phyloP scores from a whole-genome alignment of 1,284 basidiomycete genomes.

The Mycena sp. region DNA sequence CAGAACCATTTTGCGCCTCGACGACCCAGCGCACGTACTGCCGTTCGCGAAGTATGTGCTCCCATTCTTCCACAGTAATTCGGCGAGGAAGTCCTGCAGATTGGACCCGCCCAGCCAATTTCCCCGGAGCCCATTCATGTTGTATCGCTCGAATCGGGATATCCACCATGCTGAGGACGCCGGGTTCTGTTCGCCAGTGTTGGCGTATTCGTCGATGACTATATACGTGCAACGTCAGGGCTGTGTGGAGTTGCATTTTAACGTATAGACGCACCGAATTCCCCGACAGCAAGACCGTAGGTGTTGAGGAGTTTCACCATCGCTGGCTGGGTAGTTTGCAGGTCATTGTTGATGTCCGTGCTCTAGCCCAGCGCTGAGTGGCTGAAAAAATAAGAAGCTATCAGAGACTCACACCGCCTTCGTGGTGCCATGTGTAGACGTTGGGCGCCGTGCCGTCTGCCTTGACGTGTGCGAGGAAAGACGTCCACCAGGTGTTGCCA shows the following conservation, averaged over 20 bases:
- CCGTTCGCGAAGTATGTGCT: conserved; percentile 35
- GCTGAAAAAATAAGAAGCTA: too few relatives aligned
- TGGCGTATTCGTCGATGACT: conserved; percentile 36
- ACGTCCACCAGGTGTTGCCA: conserved; percentile 33
- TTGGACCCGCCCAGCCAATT: conserved; percentile 31
- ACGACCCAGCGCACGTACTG: conserved; percentile 13
- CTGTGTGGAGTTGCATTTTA: too few relatives aligned
- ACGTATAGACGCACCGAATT: conserved; percentile 26
- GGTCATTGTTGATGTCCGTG: conserved; percentile 31
- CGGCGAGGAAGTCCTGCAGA: conserved; percentile 33
- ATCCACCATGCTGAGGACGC: conserved; percentile 34
- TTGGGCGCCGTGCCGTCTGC: conserved; percentile 30
- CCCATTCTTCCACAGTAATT: conserved; percentile 33
- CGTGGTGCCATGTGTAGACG: conserved; percentile 34
- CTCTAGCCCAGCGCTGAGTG: too few relatives aligned
- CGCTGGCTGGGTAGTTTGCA: conserved; percentile 29
- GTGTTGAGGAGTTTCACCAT: conserved; percentile 32
- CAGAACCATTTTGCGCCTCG: too few relatives aligned
- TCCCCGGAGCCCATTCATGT: conserved; percentile 25
- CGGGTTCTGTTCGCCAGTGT: conserved; percentile 29
- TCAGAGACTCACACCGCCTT: conserved; percentile 29
- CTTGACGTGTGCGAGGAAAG: conserved; percentile 28
- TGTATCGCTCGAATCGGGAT: conserved; percentile 27
- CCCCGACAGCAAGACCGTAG: conserved; percentile 20
- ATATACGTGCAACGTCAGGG: neutral